Evolutionary conservation across 2,329 filamentous ascomycete species (phyloP).

Genomic region (Exophiala mesophila): DNA sequence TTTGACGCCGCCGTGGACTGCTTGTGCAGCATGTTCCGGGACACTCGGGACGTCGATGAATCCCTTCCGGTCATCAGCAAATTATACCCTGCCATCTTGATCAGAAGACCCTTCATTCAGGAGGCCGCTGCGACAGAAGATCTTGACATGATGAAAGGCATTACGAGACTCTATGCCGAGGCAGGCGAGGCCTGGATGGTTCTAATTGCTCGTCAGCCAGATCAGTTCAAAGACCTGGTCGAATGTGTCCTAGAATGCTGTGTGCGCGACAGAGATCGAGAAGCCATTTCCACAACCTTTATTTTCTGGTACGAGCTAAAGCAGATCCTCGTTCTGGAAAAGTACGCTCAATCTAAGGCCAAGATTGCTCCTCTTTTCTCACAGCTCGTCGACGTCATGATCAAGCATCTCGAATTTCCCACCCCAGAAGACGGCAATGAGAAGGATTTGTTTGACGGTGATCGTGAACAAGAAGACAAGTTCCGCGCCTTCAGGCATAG

Average conservation of each 20-base stretch:
- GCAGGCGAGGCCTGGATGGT: slow-evolving; percentile 94
- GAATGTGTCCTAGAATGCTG: slow-evolving; percentile 91
- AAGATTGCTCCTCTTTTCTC: slow-evolving; percentile 78
- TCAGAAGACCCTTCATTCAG: slow-evolving; percentile 69
- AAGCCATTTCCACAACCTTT: slow-evolving; percentile 91
- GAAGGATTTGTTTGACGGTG: slow-evolving; percentile 85
- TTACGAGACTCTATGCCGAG: slow-evolving; percentile 87
- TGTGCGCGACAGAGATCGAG: slow-evolving; percentile 76
- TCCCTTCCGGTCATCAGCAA: slow-evolving; percentile 74
- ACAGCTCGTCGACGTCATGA: slow-evolving; percentile 85
- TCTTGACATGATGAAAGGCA: slow-evolving; percentile 74
- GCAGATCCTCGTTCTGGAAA: slow-evolving; percentile 86
- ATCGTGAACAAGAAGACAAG: slow-evolving; percentile 92
- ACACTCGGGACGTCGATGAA: slow-evolving; percentile 91
- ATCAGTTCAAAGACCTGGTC: slow-evolving; percentile 76
- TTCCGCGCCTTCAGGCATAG: slow-evolving; percentile 94
- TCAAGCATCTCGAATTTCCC: slow-evolving; percentile 85
- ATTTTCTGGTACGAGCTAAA: slow-evolving; percentile 98
- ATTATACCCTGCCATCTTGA: slow-evolving; percentile 75
- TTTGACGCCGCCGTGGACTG: slow-evolving; percentile 89
- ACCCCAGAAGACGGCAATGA: slow-evolving; percentile 67
- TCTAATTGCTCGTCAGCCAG: slow-evolving; percentile 76
- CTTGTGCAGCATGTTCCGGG: slow-evolving; percentile 82
- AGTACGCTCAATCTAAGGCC: slow-evolving; percentile 76
- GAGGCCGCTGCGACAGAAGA: slow-evolving; percentile 76